Conservation (phyloP, 2,329 filamentous ascomycete genomes). For the Apiospora malaysiana region DNA sequence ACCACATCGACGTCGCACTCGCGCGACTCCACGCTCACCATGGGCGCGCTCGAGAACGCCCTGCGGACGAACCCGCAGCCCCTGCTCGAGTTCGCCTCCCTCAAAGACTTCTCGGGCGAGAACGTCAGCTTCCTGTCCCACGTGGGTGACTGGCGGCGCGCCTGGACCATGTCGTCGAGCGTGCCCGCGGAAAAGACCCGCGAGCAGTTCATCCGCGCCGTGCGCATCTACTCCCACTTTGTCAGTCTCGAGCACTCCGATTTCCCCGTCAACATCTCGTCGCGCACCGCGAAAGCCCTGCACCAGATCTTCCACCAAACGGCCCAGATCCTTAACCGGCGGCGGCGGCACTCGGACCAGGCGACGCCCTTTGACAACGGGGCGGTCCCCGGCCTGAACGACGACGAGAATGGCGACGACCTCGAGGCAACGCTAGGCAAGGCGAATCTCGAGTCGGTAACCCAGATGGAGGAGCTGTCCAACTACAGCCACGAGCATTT, state of each 20-base stretch:
- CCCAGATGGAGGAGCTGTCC: conserved; percentile 28
- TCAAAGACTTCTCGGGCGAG: conserved; percentile 62
- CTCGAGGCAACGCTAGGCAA: conserved; percentile 29
- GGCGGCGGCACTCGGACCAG: conserved; percentile 22
- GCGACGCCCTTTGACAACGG: conserved; percentile 29
- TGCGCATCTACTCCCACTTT: conserved; percentile 35
- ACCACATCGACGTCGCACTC: conserved; percentile 24
- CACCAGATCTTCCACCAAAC: conserved; percentile 30
- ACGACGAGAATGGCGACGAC: conserved; percentile 16
- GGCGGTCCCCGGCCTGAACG: neutral
- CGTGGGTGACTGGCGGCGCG: conserved; percentile 51
- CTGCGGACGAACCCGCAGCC: conserved; percentile 51
- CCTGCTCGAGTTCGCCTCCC: conserved; percentile 58
- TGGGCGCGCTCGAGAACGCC: conserved; percentile 54
- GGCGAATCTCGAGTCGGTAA: conserved; percentile 29
- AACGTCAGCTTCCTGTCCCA: conserved; percentile 62
- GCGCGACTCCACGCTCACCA: conserved; percentile 28
- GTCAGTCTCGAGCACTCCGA: conserved; percentile 40
- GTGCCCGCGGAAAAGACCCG: conserved; percentile 1
- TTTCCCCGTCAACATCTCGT: conserved; percentile 32
- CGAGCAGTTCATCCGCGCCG: conserved; percentile 29
- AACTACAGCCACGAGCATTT: neutral
- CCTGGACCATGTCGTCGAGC: conserved; percentile 20
- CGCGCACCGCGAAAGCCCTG: conserved; percentile 29
- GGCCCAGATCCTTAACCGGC: conserved; percentile 27